These are phyloP conservation scores for Cercospora nicotianae DNA, from an alignment of 2,329 filamentous ascomycete species.

Conservation along the genomic window DNA sequence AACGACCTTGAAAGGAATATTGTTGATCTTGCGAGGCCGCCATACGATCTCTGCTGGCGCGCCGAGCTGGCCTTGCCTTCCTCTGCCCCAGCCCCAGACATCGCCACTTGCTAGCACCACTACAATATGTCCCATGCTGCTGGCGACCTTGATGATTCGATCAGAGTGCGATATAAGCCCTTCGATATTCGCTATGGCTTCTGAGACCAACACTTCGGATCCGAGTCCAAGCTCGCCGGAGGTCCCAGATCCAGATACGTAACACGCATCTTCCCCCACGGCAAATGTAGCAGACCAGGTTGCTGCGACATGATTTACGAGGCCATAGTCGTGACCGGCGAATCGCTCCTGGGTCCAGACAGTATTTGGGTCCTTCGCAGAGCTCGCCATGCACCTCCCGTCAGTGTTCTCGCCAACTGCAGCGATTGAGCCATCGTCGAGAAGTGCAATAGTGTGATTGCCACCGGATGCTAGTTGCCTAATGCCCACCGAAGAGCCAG, in stretches of 20 bases:
- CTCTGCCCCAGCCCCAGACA: conserved; percentile 85
- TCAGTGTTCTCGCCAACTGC: conserved; percentile 63
- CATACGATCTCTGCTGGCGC: conserved; percentile 55
- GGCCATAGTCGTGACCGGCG: neutral
- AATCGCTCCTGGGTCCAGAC: neutral
- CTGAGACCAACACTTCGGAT: conserved; percentile 30
- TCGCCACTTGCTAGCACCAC: conserved; percentile 72
- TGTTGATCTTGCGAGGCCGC: conserved; percentile 61
- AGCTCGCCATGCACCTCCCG: conserved; percentile 41
- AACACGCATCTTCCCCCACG: conserved; percentile 53
- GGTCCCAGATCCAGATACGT: conserved; percentile 63
- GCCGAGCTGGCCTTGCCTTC: conserved; percentile 82
- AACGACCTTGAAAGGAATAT: conserved; percentile 61
- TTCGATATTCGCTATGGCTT: conserved; percentile 51
- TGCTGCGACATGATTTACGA: conserved; percentile 51
- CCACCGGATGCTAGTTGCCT: conserved; percentile 64
- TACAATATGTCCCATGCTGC: conserved; percentile 76
- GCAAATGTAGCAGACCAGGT: conserved; percentile 77
- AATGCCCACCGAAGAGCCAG: conserved; percentile 5
- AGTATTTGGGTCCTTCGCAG: neutral
- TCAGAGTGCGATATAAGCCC: conserved; percentile 64
- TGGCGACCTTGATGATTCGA: conserved; percentile 64
- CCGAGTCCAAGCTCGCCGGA: conserved; percentile 74
- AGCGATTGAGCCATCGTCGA: conserved; percentile 59
- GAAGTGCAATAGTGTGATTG: conserved; percentile 80